These are phyloP conservation scores for Fomitopsis betulina DNA, from an alignment of 1,284 basidiomycete species.

Conservation along the genomic window DNA sequence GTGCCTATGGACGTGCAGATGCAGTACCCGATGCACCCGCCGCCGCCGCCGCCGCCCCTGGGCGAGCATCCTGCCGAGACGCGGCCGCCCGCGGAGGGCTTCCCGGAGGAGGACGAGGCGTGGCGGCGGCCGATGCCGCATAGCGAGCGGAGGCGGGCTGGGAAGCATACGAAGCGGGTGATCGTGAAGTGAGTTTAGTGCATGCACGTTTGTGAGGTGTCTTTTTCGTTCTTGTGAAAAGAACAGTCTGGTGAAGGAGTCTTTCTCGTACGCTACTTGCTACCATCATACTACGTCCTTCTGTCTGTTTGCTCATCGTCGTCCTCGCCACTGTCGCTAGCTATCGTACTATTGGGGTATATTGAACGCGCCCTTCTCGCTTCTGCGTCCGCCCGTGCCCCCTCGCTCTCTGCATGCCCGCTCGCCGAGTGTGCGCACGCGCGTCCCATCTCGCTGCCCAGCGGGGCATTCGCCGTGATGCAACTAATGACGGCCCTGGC, in stretches of 20 bases:
- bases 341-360: neutral
- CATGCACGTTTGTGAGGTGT: neutral
- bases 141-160: conserved; percentile 64
- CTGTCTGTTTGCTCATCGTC: neutral
- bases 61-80: neutral
- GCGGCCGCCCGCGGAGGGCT: conserved; percentile 15
- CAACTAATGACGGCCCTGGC: too few species aligned
- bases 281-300: neutral
- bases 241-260: neutral
- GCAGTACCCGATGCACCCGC: conserved; percentile 5
- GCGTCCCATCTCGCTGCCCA: too few species aligned
- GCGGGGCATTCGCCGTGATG: too few species aligned
- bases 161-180: conserved; percentile 57
- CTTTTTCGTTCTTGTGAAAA: neutral
- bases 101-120: conserved; percentile 48
- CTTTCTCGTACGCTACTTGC: neutral
- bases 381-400: neutral
- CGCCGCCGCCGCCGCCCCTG: neutral
- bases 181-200: neutral
- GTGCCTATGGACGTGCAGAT: neutral
- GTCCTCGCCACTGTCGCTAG: neutral
- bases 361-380: neutral
- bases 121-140: conserved; percentile 65
- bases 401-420: neutral
- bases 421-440: neutral